Base-by-base conservation (phyloP, 192 early-diverging fungal species). In the Spinellus fusiger region DNA sequence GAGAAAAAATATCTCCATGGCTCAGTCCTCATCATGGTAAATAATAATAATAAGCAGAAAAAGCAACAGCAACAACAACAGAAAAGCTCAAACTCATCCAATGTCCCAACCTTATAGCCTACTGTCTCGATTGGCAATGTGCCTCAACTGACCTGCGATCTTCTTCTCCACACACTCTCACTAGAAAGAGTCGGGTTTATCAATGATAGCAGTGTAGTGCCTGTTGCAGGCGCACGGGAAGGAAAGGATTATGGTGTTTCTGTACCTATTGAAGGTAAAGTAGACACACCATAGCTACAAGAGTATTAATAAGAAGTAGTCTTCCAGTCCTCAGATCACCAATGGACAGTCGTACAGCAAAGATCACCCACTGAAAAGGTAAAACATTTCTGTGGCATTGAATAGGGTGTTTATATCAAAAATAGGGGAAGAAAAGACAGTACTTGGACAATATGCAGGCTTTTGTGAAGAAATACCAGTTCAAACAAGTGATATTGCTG, bases 71-170 rank as follows among this genome's bases (percentile, higher is more conserved):
- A 20, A 13, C 34, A 54, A 7, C 23, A 20, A 51, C 3, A 16
- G 26, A 51, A 28, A 37, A n/a, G n/a, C n/a, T 12, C 40, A 27
- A 27, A 4, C 25, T 0, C 31, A 47, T 25, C 46, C 23, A 28
- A 3, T 15, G 29, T 33, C 15, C 20, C 52, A 52, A 46, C 37
- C 10, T n/a, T 13, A 10, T 27, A 80, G 66, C 89, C 89, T 8
- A 71, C 84, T 0, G 86, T 91, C 26, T 89, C 89, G 1, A 84
- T 91, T 34, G 89, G 87, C 22, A 91, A 89, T 56, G 89, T 89
- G n/a, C 87, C 89, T 28, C 89, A 91, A 61, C 68, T 89, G 13
- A 61, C 81, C 0, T 74, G 76, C n/a, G 89, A 91, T 75, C 69
- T 91, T 46, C 57, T 88, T 2, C 77, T 88, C 49, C 80, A 81